phyloP scores from a whole-genome alignment of 2,329 filamentous ascomycete genomes.

The Trichoderma aggressivum region DNA sequence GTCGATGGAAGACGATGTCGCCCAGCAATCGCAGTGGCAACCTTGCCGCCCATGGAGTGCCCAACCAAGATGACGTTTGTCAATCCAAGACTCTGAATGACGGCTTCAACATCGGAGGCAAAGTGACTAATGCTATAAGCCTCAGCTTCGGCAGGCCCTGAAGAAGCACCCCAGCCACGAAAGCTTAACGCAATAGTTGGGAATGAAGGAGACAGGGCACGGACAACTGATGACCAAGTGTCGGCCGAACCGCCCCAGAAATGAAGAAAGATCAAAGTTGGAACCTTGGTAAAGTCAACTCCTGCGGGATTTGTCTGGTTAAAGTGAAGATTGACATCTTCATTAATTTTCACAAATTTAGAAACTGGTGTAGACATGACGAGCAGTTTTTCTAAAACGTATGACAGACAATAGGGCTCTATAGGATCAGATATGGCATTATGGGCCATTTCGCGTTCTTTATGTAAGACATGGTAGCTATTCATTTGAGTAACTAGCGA shows the following conservation, averaged over 20 bases:
- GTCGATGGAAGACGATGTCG: background rate
- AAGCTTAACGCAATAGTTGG: background rate
- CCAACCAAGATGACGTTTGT: background rate
- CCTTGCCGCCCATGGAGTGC: background rate
- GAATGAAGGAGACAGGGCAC: background rate
- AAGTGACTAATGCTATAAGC: background rate
- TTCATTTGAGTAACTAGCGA: background rate
- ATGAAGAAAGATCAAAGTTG: background rate
- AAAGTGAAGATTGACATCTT: background rate
- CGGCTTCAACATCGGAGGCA: background rate
- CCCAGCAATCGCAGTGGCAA: background rate
- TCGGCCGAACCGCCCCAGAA: background rate
- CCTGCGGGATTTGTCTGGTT: background rate
- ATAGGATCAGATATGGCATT: background rate
- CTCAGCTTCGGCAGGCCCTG: background rate
- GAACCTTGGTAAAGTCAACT: background rate
- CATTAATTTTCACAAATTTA: background rate
- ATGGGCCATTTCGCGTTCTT: background rate
- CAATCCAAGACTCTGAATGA: background rate
- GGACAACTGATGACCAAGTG: background rate
- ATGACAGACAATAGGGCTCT: background rate
- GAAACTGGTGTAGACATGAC: background rate
- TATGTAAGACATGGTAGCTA: background rate
- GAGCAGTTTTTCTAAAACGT: background rate
- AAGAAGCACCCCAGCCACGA: background rate